phyloP scores from a whole-genome alignment of 805 yeast genomes.

The Candida insectorum region DNA sequence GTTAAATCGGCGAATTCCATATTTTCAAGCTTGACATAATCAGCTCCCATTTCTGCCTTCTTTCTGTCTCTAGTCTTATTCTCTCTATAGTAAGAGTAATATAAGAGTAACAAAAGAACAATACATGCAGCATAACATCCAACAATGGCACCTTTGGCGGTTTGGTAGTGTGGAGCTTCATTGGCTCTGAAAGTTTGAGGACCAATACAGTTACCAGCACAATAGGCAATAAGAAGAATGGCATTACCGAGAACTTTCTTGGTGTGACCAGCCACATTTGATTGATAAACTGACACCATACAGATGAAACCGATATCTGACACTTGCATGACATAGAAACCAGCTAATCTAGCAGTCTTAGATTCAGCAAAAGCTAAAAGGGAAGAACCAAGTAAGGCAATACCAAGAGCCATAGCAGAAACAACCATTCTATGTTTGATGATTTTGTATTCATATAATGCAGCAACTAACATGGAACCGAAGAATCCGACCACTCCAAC shows the following conservation, averaged over 20 bases:
- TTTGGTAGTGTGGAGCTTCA: constrained; percentile 44
- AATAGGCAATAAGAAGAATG: constrained; percentile 43
- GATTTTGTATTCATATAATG: constrained; percentile 23
- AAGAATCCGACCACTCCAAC: constrained; percentile 44
- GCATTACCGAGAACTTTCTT: constrained; percentile 50
- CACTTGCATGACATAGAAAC: constrained; percentile 22
- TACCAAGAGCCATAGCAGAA: constrained; percentile 17
- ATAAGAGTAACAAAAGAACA: constrained; percentile 21
- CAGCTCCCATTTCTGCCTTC: constrained; percentile 2
- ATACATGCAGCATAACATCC: constrained; percentile 19
- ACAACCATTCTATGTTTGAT: constrained; percentile 23
- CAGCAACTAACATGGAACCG: constrained; percentile 27
- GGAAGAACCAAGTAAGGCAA: constrained; percentile 14
- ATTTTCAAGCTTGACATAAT: constrained; percentile 27
- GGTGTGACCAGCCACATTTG: constrained; percentile 56
- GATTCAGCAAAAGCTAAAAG: constrained; percentile 42
- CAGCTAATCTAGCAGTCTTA: constrained; percentile 22
- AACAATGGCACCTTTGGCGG: constrained; percentile 40
- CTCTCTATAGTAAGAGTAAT: constrained; percentile 22
- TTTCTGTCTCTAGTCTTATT: constrained; percentile 34
- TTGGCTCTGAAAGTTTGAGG: constrained; percentile 46
- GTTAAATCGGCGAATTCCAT: constrained; percentile 51
- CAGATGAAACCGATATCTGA: constrained; percentile 18
- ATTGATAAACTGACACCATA: constrained; percentile 32
- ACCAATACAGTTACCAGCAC: constrained; percentile 53